A percentile compares a stretch with the other conserved stretches of the same genome.
phyloP scores from a whole-genome alignment of 495 filamentous ascomycete species.

The Parachaetomium inaequale region DNA sequence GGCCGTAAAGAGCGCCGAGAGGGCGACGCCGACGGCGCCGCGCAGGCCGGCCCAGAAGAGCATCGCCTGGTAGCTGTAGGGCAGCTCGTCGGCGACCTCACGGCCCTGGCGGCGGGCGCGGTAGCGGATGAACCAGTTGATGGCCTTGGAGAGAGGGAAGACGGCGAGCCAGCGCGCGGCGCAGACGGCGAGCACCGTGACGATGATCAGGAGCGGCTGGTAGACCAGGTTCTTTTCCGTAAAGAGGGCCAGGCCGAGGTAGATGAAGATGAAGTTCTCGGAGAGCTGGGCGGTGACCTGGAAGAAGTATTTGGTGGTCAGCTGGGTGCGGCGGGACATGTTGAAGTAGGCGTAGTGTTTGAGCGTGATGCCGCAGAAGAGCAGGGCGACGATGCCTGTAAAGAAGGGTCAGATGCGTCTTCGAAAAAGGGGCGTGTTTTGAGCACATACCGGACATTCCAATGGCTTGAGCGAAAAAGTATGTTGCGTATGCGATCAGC shows the following conservation, averaged over 20 bases:
- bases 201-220: conserved; percentile 92
- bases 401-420: conserved; percentile 17
- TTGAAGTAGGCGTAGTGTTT: conserved; percentile 99
- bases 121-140: conserved; percentile 93
- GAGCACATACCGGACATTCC: conserved; percentile 74
- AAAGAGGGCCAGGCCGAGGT: conserved; percentile 89
- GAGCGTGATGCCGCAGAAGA: conserved; percentile 96
- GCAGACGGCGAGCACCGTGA: conserved; percentile 88
- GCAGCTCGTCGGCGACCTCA: conserved; percentile 83
- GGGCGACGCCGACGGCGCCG: conserved; percentile 91
- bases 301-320: conserved; percentile 98
- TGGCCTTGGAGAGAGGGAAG: conserved; percentile 82
- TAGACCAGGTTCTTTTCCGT: conserved; percentile 83
- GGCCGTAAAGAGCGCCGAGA: conserved; percentile 83
- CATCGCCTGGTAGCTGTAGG: conserved; percentile 92
- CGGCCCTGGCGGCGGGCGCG: conserved; percentile 71
- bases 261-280: conserved; percentile 99
- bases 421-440: neutral
- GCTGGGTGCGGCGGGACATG: conserved; percentile 95
- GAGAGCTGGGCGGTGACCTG: conserved; percentile 90
- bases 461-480: conserved; percentile 94
- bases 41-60: conserved; percentile 97
- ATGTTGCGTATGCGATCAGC: conserved; percentile 89
- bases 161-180: conserved; percentile 87
- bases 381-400: conserved; percentile 87